phyloP scores from a whole-genome alignment of 169 alveolate genomes.

The Plasmodium malariae region DNA sequence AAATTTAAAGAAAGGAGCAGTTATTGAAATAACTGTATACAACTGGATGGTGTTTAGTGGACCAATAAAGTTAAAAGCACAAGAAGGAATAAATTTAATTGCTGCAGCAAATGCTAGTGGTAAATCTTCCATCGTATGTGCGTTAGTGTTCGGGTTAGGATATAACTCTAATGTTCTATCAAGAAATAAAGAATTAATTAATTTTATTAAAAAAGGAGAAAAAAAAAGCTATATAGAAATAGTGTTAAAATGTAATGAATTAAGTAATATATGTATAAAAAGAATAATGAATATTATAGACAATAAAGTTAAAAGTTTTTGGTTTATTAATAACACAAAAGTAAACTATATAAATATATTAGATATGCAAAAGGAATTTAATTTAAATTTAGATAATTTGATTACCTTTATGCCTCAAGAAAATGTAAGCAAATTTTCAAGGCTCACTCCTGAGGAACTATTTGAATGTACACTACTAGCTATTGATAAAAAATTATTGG shows the following conservation, averaged over 20 bases:
- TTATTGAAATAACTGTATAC: slow-evolving; percentile 74
- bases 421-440: slow-evolving; percentile 83
- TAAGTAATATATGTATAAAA: slow-evolving; percentile 25
- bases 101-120: slow-evolving; percentile 87
- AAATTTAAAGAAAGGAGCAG: slow-evolving; percentile 37
- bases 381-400: slow-evolving; percentile 79
- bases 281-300: slow-evolving; percentile 50
- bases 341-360: slow-evolving; percentile 67
- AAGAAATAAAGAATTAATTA: slow-evolving; percentile 78
- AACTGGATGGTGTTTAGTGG: slow-evolving; percentile 88
- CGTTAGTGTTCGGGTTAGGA: slow-evolving; percentile 84
- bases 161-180: slow-evolving; percentile 78
- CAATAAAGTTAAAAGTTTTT: slow-evolving; percentile 35
- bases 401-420: slow-evolving; percentile 85
- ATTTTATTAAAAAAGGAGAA: slow-evolving; percentile 82
- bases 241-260: slow-evolving; percentile 22
- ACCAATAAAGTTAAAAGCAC: slow-evolving; percentile 79
- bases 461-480: slow-evolving; percentile 82
- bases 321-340: slow-evolving; percentile 78
- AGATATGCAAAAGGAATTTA: slow-evolving; percentile 66
- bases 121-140: slow-evolving; percentile 84
- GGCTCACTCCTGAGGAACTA: slow-evolving; percentile 80
- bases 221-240: slow-evolving; percentile 64
- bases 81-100: slow-evolving; percentile 83
- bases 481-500: slow-evolving; percentile 70